phyloP scores from a whole-genome alignment of 1,284 basidiomycete species.

The Microbotryum silenes-acaulis region DNA sequence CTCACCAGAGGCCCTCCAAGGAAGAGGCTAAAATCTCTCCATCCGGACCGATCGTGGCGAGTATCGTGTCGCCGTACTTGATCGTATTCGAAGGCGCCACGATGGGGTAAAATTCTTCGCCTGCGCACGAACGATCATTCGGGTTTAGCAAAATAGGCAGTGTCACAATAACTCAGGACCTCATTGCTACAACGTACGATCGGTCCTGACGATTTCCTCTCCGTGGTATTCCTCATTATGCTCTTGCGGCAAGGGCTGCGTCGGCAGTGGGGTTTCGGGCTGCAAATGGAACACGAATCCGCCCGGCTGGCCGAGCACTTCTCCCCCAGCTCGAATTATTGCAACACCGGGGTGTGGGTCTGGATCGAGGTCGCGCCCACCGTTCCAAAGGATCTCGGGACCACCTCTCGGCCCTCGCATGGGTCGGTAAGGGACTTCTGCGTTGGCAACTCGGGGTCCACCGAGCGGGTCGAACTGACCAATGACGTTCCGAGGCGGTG shows the following conservation, averaged over 20 bases:
- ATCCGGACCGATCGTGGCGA: background rate
- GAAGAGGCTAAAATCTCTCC: constrained; percentile 11
- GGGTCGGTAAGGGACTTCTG: too few species aligned
- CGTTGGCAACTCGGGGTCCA: too few species aligned
- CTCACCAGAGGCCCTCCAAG: constrained; percentile 24
- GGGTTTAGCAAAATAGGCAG: background rate
- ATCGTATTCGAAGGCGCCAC: constrained; percentile 10
- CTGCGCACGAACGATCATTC: constrained; percentile 3
- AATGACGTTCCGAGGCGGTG: too few species aligned
- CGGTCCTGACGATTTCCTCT: background rate
- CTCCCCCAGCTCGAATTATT: constrained; percentile 21
- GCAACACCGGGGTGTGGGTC: constrained; percentile 14
- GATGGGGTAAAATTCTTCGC: constrained; percentile 26
- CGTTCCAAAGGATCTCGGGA: constrained; percentile 26
- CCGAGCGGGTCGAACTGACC: too few species aligned
- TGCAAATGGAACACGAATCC: constrained; percentile 13
- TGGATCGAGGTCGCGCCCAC: constrained; percentile 12
- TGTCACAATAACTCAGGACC: background rate
- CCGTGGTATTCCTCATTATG: background rate
- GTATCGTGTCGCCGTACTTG: background rate
- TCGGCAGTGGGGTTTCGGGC: too few species aligned
- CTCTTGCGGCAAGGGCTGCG: background rate
- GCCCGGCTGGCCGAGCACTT: background rate
- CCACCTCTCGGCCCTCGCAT: constrained; percentile 9
- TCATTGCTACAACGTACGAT: background rate